A percentile compares a stretch with the other conserved stretches of the same genome.
Conservation (phyloP, 2,329 filamentous ascomycete genomes). For the Aspergillus sp. region DNA sequence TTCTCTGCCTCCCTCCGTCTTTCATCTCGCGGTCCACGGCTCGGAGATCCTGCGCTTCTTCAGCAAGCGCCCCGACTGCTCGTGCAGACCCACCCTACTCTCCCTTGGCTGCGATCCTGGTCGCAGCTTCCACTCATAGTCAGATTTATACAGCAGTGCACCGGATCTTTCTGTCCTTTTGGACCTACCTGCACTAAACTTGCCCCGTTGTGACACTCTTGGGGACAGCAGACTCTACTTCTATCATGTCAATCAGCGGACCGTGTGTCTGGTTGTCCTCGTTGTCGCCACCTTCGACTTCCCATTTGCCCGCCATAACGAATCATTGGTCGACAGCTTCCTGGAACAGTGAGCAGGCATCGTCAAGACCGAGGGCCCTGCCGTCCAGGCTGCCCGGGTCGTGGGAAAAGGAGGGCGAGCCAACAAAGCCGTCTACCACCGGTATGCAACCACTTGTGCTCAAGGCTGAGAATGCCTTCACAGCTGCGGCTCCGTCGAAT, state of each 20-base stretch:
- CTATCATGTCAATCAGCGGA: constrained; percentile 41
- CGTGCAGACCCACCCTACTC: constrained; percentile 32
- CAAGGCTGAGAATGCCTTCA: constrained; percentile 35
- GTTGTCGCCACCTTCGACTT: constrained; percentile 33
- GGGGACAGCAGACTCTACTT: constrained; percentile 16
- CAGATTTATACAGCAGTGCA: constrained; percentile 4
- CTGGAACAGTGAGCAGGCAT: constrained; percentile 29
- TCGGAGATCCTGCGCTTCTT: constrained; percentile 28
- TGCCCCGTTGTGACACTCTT: constrained; percentile 3
- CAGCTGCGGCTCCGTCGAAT: constrained; percentile 16
- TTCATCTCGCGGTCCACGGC: constrained; percentile 26
- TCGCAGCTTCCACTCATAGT: constrained; percentile 1
- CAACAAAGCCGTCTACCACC: constrained; percentile 18
- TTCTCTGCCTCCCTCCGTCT: constrained; percentile 20
- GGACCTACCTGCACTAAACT: neutral
- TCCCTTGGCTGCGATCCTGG: constrained; percentile 19
- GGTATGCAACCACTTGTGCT: constrained; percentile 30
- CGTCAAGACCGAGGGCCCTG: constrained; percentile 24
- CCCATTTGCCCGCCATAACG: constrained; percentile 33
- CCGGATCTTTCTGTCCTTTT: neutral
- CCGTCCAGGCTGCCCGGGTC: constrained; percentile 25
- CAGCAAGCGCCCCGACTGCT: constrained; percentile 32
- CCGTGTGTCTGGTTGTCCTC: constrained; percentile 41
- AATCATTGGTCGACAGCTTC: constrained; percentile 30
- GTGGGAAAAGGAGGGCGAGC: constrained; percentile 25